These are phyloP conservation scores for Sphagnum contortum DNA, from an alignment of 225 moss, liverwort and hornwort species.

Conservation along the genomic window DNA sequence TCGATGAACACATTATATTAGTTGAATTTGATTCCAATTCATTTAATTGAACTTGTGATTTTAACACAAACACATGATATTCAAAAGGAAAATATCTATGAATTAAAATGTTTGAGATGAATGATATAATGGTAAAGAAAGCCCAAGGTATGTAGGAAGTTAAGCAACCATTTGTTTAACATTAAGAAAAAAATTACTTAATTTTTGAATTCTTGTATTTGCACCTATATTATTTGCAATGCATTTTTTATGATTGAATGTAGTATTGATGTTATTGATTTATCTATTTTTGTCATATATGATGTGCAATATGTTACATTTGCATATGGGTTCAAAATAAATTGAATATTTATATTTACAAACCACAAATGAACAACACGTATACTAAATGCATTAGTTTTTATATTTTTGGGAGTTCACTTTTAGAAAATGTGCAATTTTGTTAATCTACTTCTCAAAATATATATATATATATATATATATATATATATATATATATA, in stretches of 20 bases:
- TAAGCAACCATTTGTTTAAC: not conserved
- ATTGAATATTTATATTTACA: not conserved
- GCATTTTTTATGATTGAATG: not conserved
- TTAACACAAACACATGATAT: not conserved
- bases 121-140: not conserved
- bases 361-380: too few species aligned
- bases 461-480: too few species aligned
- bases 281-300: slow-evolving; percentile 1
- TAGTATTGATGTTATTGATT: not conserved
- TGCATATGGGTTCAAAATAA: not conserved
- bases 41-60: not conserved
- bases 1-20: not conserved
- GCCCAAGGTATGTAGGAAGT: not conserved
- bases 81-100: not conserved
- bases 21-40: not conserved
- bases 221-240: not conserved
- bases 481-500: too few species aligned
- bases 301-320: not conserved
- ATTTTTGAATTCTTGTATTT: not conserved
- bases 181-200: not conserved
- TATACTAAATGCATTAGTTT: not conserved
- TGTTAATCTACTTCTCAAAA: not conserved
- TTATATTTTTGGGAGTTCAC: too few species aligned
- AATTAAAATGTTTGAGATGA: not conserved
- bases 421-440: not conserved